Base-by-base conservation (phyloP, 768 basidiomycete genomes). In the Trichaptum fuscoviolaceum region DNA sequence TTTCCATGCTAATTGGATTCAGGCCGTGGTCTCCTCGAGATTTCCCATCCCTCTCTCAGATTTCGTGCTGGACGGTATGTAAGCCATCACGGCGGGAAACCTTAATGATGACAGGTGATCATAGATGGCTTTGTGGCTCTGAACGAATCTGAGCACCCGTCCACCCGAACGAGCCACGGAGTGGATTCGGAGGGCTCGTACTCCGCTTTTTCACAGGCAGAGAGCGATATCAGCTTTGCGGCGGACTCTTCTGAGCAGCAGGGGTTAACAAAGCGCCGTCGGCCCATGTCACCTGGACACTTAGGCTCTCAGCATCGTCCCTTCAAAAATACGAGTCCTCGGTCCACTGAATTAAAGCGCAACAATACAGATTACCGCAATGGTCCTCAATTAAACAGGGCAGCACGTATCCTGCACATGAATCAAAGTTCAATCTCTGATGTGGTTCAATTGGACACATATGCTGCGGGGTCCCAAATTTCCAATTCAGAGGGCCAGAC, bases 1-100 rank as follows among this genome's bases (percentile, higher is more conserved):
- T 27, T 68, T 65, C 57, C 36, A 64, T 52, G 59, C 64, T 6
- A 23, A 62, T 10, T 68, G 67, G 67, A 64, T 68, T 20, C 52
- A 36, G 25, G 58, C 64, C 27, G 58, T 58, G 23, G 35, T 30
- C 8, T 52, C 52, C 26, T 35, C 64, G 26, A 52, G 62, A 5
- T 62, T 58, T 34, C 64, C 35, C 20, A 23, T 68, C 18, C n/a
- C 18, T 5, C 24, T 68, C 58, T 30, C 65, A 25, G 20, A 58
- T 6, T 66, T 60, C 62, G 35, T 66, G 8, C 65, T 66, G 27
- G 26, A 66, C 30, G 26, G 24, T 63, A 63, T 58, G 62, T 23
- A 42, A 23, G 34, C 60, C 36, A 65, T 10, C 34, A 35, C 24
- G 30, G 30, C 59, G 59, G 24, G 25, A 34, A 61, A 61, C 30